A percentile compares a stretch with the other conserved stretches of the same genome.
These are phyloP conservation scores for Scheffersomyces parashehatae DNA, from an alignment of 1,139 yeast species.

Conservation along the genomic window DNA sequence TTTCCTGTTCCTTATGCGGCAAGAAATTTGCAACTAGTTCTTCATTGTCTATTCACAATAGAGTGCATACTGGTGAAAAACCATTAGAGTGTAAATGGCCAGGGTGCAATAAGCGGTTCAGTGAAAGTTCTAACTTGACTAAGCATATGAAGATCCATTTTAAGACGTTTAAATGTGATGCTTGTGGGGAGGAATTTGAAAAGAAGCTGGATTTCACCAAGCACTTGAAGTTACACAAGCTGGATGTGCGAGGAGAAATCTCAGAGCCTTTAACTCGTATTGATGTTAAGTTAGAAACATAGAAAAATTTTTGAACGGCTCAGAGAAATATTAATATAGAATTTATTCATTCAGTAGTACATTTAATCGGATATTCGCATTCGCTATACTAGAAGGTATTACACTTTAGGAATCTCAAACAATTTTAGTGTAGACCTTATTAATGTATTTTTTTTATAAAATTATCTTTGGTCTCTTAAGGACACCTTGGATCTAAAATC, in stretches of 20 bases:
- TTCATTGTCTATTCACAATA: constrained; percentile 52
- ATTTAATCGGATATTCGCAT: too few species aligned
- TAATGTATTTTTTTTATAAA: too few species aligned
- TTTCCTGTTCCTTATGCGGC: constrained; percentile 46
- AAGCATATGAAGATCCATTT: constrained; percentile 80
- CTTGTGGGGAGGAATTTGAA: constrained; percentile 54
- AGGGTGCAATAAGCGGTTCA: constrained; percentile 81
- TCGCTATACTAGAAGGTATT: too few species aligned
- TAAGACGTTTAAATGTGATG: constrained; percentile 49
- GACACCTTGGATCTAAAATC: too few species aligned
- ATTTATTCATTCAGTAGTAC: too few species aligned
- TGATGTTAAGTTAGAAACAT: too few species aligned
- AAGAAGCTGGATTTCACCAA: constrained; percentile 38
- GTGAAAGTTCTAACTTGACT: constrained; percentile 84
- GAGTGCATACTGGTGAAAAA: constrained; percentile 65
- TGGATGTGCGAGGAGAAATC: constrained; percentile 4
- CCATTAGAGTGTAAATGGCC: constrained; percentile 80
- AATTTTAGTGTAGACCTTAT: too few species aligned
- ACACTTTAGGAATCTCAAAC: too few species aligned
- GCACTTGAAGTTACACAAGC: constrained; percentile 35
- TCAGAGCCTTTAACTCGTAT: too few species aligned
- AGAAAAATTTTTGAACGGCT: too few species aligned
- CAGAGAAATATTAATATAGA: too few species aligned
- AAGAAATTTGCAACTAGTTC: constrained; percentile 57
- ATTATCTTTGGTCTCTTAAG: too few species aligned